Base-by-base conservation (phyloP, 208 protist species). In the Leishmania arabica region DNA sequence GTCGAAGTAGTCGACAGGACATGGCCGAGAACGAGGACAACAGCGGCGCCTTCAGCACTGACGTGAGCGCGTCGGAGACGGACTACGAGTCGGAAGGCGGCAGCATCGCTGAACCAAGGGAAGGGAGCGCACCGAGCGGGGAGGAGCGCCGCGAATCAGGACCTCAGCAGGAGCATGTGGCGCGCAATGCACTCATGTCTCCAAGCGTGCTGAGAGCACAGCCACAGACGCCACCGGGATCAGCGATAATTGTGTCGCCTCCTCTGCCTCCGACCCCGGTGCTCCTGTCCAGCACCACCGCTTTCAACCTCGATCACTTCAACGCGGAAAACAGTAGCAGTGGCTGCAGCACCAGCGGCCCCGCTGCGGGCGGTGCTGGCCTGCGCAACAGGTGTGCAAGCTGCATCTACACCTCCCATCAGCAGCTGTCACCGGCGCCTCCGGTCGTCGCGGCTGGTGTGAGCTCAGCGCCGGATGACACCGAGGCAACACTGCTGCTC, bases 21-120 rank as follows among this genome's bases (percentile, higher is more conserved):
- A 62, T 84, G 34, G 79, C 64, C 31, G 80, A 82, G n/a, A 62
- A 65, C 31, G 76, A 75, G 19, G 82, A 75, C 15, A 31, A 93
- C 60, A 86, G 86, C 54, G 87, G 80, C 17, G 89, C 84, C 31
- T 90, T 83, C 21, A 94, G 91, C 79, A 92, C 89, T 1, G 87
- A 88, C 56, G 74, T 89, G n/a, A 90, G 84, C 42, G 87, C 84
- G 21, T 91, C 87, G 0, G 87, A 90, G 69, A 91, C 87, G 34
- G 88, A 86, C 56, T 80, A 54, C 13, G 88, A 93, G 1, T 82
- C 79, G 42, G 83, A 80, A 0, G 37, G 51, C 34, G 56, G 27
- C 62, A 80, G 53, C 27, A 78, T 56, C 7, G 19, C 45, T 24
- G 51, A 83, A 9, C 13, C 45, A 42, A 34, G 27, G 31, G 54